Base-by-base conservation (phyloP, 2,329 filamentous ascomycete genomes). In the Sarocladiaceae sp. region DNA sequence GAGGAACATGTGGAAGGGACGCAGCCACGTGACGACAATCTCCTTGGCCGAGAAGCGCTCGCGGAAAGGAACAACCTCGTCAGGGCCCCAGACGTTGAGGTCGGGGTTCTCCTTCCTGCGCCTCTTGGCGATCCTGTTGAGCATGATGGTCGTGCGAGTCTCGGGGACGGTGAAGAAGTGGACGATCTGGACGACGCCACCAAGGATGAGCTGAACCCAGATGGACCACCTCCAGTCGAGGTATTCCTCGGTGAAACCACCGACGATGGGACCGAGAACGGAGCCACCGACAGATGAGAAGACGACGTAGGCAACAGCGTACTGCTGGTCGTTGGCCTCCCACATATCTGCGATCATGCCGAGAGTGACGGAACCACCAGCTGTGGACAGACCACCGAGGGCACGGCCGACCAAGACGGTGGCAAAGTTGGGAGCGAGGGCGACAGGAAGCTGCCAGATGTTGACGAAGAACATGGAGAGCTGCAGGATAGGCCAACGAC, bases 131-230 rank as follows among this genome's bases (percentile, higher is more conserved):
- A 90, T 87, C 2, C 70, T 71, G 65, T 93, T 83, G 73, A 94
- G 81, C 68, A 93, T 73, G 48, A 89, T 76, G 4, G 83, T 88
- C 1, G 80, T 76, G 43, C 87, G 74, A 0, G 88, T 93, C 62
- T 93, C 88, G 1, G 86, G 86, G 1, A 93, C 87, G 6, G 79
- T 70, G 47, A 85, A 56, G 41, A 83, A 67, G 58, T 89, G 85
- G 4, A 85, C 55, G 4, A 76, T 15, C 57, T 90, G 85, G 3
- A 88, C 78, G 26, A 78, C 72, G 7, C 65, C 82, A 15, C 87
- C 86, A 44, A 91, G 80, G 52, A 90, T 88, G 50, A 91, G 75
- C 62, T 90, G 85, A 48, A 91, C 85, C 87, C 88, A 93, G 59
- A 91, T 89, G 45, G 74, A 79, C 83, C 83, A 68, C 32, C 76